phyloP scores from a whole-genome alignment of 2,329 filamentous ascomycete genomes.

The Rhynchosporium secalis region DNA sequence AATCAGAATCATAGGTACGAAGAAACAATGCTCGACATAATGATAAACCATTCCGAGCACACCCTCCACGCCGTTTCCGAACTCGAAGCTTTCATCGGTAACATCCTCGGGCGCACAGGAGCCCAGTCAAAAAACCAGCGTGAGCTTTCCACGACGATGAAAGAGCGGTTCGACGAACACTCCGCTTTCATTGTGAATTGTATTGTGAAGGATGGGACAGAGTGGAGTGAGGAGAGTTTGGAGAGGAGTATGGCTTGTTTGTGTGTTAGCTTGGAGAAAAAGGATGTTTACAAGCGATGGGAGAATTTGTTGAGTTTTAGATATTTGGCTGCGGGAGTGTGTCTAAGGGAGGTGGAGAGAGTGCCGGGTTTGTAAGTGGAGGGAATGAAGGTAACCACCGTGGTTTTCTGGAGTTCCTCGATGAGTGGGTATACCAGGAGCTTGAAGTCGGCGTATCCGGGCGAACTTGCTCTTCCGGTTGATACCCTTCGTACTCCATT shows the following conservation, averaged over 20 bases:
- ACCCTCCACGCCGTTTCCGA: slow-evolving; percentile 48
- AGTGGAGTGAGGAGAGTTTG: slow-evolving; percentile 46
- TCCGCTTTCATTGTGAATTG: slow-evolving; percentile 44
- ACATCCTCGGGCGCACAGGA: slow-evolving; percentile 53
- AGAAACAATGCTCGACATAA: slow-evolving; percentile 49
- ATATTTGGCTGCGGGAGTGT: slow-evolving; percentile 52
- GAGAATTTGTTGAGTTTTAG: slow-evolving; percentile 50
- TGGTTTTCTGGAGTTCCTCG: too few species aligned
- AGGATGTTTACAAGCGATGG: slow-evolving; percentile 25
- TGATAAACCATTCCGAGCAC: slow-evolving; percentile 47
- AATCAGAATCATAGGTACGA: slow-evolving; percentile 48
- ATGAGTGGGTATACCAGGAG: too few species aligned
- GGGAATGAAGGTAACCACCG: neutral
- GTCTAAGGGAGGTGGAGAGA: slow-evolving; percentile 50
- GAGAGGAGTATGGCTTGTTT: slow-evolving; percentile 53
- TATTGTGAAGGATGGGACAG: slow-evolving; percentile 45
- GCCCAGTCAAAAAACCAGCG: slow-evolving; percentile 42
- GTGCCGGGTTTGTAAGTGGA: slow-evolving; percentile 8
- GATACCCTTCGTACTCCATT: too few species aligned
- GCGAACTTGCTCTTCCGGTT: too few species aligned
- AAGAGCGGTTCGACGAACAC: slow-evolving; percentile 46
- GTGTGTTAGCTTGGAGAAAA: slow-evolving; percentile 43
- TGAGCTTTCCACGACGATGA: slow-evolving; percentile 46
- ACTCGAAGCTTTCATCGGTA: slow-evolving; percentile 57
- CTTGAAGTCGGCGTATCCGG: too few species aligned